These are phyloP conservation scores for Backusella tarrabulga DNA, from an alignment of 192 early-diverging fungal species.

Conservation along the genomic window DNA sequence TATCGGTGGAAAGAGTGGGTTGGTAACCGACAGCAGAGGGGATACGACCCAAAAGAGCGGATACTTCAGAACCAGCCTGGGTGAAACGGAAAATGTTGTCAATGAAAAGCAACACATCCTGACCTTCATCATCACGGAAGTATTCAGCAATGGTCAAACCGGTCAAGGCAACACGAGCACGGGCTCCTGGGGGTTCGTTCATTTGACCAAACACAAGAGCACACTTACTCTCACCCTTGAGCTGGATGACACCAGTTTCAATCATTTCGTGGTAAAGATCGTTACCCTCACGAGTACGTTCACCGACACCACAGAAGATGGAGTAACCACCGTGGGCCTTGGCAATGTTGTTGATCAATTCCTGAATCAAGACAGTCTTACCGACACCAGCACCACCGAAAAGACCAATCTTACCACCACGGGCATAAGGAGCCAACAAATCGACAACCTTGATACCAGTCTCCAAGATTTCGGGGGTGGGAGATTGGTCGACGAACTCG, in stretches of 20 bases:
- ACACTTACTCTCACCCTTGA: slow-evolving; percentile 93
- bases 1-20: too few species aligned
- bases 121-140: slow-evolving; percentile 99
- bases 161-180: slow-evolving; percentile 98
- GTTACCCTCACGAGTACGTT: slow-evolving; percentile 99
- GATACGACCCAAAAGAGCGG: too few species aligned
- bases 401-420: slow-evolving; percentile 99
- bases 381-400: slow-evolving; percentile 99
- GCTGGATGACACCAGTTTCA: slow-evolving; percentile 87
- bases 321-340: slow-evolving; percentile 99
- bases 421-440: slow-evolving; percentile 94
- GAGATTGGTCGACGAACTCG: slow-evolving; percentile 93
- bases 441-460: slow-evolving; percentile 99
- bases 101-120: slow-evolving; percentile 99
- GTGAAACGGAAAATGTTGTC: slow-evolving; percentile 99
- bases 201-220: slow-evolving; percentile 98
- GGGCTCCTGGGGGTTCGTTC: slow-evolving; percentile 99
- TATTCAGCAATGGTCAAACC: slow-evolving; percentile 99
- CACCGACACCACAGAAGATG: too few species aligned
- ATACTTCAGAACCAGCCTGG: slow-evolving; percentile 99
- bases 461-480: slow-evolving; percentile 91
- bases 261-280: slow-evolving; percentile 67
- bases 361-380: slow-evolving; percentile 99
- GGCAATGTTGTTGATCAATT: slow-evolving; percentile 99
- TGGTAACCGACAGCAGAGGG: too few species aligned